phyloP scores from a whole-genome alignment of 225 moss, liverwort and hornwort species.

The Bryum argenteum region DNA sequence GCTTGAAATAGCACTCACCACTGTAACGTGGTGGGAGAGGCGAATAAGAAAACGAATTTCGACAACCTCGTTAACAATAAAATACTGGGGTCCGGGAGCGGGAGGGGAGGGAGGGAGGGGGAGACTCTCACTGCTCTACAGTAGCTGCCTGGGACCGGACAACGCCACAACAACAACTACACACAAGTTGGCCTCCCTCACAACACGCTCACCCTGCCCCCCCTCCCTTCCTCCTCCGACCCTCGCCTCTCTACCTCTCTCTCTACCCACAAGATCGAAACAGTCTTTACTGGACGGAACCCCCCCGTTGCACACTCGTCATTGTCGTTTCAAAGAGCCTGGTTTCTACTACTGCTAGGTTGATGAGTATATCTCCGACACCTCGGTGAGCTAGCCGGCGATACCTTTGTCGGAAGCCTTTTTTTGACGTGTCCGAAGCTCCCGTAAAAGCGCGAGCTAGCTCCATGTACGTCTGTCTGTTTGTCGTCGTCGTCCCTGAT shows the following conservation, averaged over 20 bases:
- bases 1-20: constrained; percentile 29
- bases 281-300: background rate
- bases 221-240: background rate
- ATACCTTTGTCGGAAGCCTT: constrained; percentile 39
- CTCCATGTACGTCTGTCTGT: constrained; percentile 5
- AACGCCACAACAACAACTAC: background rate
- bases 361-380: constrained; percentile 9
- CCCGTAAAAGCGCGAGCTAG: constrained; percentile 28
- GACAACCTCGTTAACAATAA: background rate
- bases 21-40: constrained; percentile 23
- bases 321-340: background rate
- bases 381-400: background rate
- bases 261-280: constrained; percentile 2
- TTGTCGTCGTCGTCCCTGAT: no score
- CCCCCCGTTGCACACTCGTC: background rate
- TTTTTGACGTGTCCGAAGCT: constrained; percentile 42
- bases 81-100: no score
- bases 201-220: background rate
- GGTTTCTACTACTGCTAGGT: background rate
- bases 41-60: constrained; percentile 33
- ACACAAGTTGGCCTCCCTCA: background rate
- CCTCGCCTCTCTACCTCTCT: background rate
- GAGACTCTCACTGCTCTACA: background rate
- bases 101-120: no score
- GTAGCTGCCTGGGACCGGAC: background rate